A percentile compares a stretch with the other conserved stretches of the same genome.
Conservation (phyloP, 305 asterid species). For the Andrographis paniculata region DNA sequence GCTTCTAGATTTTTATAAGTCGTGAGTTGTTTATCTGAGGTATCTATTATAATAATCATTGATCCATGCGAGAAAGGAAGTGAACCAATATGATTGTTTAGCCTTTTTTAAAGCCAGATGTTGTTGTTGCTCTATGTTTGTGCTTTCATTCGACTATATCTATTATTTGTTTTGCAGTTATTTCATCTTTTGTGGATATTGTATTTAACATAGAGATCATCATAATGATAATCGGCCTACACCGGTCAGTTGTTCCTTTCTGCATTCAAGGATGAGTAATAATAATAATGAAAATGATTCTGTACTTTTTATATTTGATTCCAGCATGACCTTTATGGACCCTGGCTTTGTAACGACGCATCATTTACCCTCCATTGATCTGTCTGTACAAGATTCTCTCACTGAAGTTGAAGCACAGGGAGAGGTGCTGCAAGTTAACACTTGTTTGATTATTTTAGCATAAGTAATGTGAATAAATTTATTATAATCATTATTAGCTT, state of each 20-base stretch:
- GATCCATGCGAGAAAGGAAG: too few species aligned
- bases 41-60: too few species aligned
- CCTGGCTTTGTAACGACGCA: constrained; percentile 33
- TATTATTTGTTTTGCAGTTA: constrained; percentile 25
- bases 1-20: constrained; percentile 2
- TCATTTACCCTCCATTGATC: constrained; percentile 18
- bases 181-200: constrained; percentile 29
- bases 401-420: constrained; percentile 23
- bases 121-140: not conserved
- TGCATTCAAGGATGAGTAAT: constrained; percentile 12
- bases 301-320: constrained; percentile 19
- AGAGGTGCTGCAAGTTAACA: constrained; percentile 23
- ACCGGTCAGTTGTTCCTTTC: constrained; percentile 27
- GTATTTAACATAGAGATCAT: constrained; percentile 27
- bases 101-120: not conserved
- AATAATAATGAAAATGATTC: too few species aligned
- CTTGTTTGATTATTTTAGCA: constrained; percentile 9
- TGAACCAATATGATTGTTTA: too few species aligned
- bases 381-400: constrained; percentile 14
- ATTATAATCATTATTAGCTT: constrained; percentile 3
- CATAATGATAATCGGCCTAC: constrained; percentile 31
- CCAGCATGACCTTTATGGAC: constrained; percentile 38
- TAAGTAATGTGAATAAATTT: constrained; percentile 1
- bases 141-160: constrained; percentile 1
- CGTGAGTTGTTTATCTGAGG: constrained; percentile 6